These are phyloP conservation scores for Linanthus parryae DNA, from an alignment of 148 eudicot species.

Conservation along the genomic window DNA sequence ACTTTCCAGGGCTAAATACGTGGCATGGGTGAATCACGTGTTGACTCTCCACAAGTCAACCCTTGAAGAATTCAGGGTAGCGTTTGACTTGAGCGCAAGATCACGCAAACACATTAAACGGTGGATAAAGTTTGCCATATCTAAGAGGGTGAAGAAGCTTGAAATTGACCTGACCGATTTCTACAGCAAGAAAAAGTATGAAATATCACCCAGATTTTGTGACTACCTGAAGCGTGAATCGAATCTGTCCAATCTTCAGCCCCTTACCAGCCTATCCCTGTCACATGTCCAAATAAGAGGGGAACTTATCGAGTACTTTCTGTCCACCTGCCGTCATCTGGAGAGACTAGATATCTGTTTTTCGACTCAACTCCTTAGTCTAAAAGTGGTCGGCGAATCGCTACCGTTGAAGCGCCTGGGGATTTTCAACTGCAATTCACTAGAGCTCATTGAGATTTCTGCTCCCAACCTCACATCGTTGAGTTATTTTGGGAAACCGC, in stretches of 20 bases:
- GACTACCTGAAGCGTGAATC: too few species aligned
- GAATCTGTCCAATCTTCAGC: background rate
- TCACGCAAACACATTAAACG: too few species aligned
- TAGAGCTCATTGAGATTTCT: background rate
- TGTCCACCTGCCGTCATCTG: background rate
- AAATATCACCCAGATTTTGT: too few species aligned
- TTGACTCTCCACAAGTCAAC: too few species aligned
- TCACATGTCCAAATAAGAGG: background rate
- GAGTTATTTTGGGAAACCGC: background rate
- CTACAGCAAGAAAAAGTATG: too few species aligned
- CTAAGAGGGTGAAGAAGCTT: too few species aligned
- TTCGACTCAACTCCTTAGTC: background rate
- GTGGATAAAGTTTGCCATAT: too few species aligned
- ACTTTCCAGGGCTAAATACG: too few species aligned
- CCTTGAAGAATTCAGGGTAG: too few species aligned
- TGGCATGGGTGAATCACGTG: too few species aligned
- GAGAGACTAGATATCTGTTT: background rate
- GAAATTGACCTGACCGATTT: too few species aligned
- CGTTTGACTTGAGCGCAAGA: too few species aligned
- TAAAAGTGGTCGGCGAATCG: background rate
- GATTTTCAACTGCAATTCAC: background rate
- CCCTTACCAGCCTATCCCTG: background rate
- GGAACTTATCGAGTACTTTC: background rate
- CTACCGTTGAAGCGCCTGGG: background rate
- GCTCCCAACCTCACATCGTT: background rate